phyloP scores from a whole-genome alignment of 768 basidiomycete genomes.

The Hericium rajendrae region DNA sequence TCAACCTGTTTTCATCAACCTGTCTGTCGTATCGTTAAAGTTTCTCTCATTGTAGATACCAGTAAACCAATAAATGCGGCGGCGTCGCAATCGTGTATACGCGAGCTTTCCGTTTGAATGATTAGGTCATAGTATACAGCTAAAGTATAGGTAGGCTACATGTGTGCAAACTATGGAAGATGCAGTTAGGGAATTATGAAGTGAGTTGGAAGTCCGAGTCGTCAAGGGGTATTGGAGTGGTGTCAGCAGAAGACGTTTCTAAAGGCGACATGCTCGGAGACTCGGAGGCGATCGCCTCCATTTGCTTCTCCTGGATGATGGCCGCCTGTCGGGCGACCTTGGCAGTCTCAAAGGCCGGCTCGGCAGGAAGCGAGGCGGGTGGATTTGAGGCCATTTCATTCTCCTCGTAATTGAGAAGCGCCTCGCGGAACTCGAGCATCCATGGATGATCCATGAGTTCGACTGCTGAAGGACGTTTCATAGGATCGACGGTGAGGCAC shows the following conservation, averaged over 20 bases:
- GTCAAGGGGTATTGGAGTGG: background rate
- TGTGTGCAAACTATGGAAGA: background rate
- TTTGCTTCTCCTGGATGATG: slow-evolving; percentile 49
- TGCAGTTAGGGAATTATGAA: background rate
- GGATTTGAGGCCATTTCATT: slow-evolving; percentile 44
- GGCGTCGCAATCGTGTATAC: background rate
- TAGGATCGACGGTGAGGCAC: slow-evolving; percentile 83
- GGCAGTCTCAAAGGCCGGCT: slow-evolving; percentile 40
- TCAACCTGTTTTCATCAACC: background rate
- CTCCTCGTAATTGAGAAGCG: slow-evolving; percentile 58
- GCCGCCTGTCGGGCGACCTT: slow-evolving; percentile 47
- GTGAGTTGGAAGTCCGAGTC: background rate
- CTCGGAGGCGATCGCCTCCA: slow-evolving; percentile 35
- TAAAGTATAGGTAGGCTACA: background rate
- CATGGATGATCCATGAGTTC: slow-evolving; percentile 86
- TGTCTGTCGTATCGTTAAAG: slow-evolving; percentile 1
- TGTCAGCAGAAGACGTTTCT: slow-evolving; percentile 18
- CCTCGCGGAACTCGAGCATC: slow-evolving; percentile 78
- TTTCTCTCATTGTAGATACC: background rate
- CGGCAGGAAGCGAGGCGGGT: slow-evolving; percentile 34
- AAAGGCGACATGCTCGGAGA: slow-evolving; percentile 28
- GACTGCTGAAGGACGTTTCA: slow-evolving; percentile 70
- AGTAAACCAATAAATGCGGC: no score
- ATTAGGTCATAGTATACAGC: background rate
- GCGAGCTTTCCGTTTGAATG: background rate